A percentile compares a stretch with the other conserved stretches of the same genome.
phyloP scores from a whole-genome alignment of 2,329 filamentous ascomycete genomes.

The Xylaria multiplex region DNA sequence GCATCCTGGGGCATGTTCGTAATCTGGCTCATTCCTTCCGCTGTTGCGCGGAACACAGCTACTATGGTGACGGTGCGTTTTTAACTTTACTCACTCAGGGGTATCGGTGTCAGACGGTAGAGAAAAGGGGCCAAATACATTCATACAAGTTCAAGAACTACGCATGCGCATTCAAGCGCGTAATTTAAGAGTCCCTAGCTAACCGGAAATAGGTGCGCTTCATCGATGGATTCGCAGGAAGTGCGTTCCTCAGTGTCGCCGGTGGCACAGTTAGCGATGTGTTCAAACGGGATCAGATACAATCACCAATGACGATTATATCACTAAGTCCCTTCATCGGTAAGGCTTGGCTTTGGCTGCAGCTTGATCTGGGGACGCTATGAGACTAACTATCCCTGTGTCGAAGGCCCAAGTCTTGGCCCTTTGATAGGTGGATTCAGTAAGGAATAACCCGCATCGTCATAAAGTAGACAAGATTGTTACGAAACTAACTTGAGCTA shows the following conservation, averaged over 20 bases:
- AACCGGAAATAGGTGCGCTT: conserved; percentile 66
- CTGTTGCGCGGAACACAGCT: conserved; percentile 81
- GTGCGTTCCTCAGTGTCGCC: conserved; percentile 76
- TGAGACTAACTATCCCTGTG: conserved; percentile 20
- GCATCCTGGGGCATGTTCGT: conserved; percentile 77
- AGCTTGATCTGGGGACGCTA: not conserved
- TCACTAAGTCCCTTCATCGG: conserved; percentile 70
- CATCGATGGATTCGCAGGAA: conserved; percentile 77
- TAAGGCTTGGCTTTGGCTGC: conserved; percentile 22
- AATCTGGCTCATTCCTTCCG: conserved; percentile 83
- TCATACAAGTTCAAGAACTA: not conserved
- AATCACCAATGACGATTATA: conserved; percentile 85
- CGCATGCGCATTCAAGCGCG: not conserved
- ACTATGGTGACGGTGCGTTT: conserved; percentile 72
- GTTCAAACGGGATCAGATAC: conserved; percentile 74
- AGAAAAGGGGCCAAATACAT: not conserved
- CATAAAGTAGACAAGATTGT: not conserved
- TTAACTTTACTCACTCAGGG: not conserved
- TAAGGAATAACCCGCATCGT: conserved; percentile 14
- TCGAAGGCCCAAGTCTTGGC: conserved; percentile 63
- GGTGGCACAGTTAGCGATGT: conserved; percentile 88
- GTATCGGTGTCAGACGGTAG: not conserved
- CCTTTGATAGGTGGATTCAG: conserved; percentile 78
- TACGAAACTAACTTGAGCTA: not conserved
- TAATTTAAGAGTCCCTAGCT: conserved; percentile 16